Evolutionary conservation across 805 yeast genomes (phyloP).

Genomic region (Barnettozyma wickerhamii): DNA sequence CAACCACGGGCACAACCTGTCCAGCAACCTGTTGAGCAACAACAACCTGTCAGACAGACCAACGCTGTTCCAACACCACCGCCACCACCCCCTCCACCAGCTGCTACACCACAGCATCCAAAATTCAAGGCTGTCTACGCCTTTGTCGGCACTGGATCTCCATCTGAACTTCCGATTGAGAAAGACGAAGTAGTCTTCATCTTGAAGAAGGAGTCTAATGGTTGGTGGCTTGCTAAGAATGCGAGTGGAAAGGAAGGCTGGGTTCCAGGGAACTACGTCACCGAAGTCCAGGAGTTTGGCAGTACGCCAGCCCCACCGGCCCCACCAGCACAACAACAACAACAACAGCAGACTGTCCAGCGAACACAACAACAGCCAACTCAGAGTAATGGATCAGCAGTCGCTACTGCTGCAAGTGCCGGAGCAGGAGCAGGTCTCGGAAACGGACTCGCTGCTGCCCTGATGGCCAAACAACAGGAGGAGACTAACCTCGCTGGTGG

Average conservation of each 20-base stretch:
- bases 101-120: conserved; percentile 61
- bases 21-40: too few relatives aligned
- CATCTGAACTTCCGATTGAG: conserved; percentile 72
- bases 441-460: conserved; percentile 64
- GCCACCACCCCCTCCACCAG: conserved; percentile 72
- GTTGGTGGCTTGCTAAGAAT: conserved; percentile 91
- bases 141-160: conserved; percentile 79
- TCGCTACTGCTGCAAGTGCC: conserved; percentile 17
- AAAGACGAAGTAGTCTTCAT: conserved; percentile 76
- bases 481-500: conserved; percentile 73
- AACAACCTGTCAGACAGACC: conserved; percentile 25
- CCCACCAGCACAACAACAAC: conserved; percentile 32
- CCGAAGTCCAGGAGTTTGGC: conserved; percentile 33
- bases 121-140: conserved; percentile 84
- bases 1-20: conserved; percentile 53
- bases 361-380: conserved; percentile 9
- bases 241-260: conserved; percentile 66
- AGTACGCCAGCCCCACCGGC: conserved; percentile 38
- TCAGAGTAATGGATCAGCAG: conserved; percentile 12
- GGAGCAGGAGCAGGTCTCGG: conserved; percentile 28
- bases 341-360: conserved; percentile 20
- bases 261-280: conserved; percentile 94
- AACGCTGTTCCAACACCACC: conserved; percentile 45
- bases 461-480: conserved; percentile 57
- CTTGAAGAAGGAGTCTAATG: conserved; percentile 69